Percentiles rank a stretch among this genome's conserved stretches.
Conservation (phyloP, 2,329 filamentous ascomycete species). For the Rutstroemia sp. region DNA sequence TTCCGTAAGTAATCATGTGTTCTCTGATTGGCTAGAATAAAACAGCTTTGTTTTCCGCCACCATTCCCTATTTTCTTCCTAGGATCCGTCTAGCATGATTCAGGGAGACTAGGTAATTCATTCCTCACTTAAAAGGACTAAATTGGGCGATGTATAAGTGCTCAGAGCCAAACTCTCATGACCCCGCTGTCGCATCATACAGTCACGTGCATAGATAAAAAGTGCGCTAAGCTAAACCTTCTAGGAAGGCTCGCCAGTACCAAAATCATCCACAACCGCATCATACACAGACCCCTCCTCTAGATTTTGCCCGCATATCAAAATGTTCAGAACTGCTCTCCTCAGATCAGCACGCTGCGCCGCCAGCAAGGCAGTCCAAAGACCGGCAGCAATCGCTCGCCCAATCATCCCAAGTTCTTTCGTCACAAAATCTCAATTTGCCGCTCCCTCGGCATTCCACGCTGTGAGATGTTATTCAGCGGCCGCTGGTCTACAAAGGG, state of each 20-base stretch:
- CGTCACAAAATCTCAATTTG: slow-evolving; percentile 55
- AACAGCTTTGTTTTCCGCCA: slow-evolving; percentile 3
- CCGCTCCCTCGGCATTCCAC: slow-evolving; percentile 59
- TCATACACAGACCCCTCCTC: slow-evolving; percentile 8
- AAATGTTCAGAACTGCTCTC: slow-evolving; percentile 85
- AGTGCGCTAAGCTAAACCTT: slow-evolving; percentile 14
- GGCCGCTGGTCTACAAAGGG: slow-evolving; percentile 66
- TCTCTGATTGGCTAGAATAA: slow-evolving; percentile 3
- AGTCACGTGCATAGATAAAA: slow-evolving; percentile 1
- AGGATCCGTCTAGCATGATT: neutral
- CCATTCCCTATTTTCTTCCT: neutral
- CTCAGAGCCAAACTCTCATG: neutral
- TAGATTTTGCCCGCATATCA: slow-evolving; percentile 30
- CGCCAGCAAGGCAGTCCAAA: slow-evolving; percentile 43
- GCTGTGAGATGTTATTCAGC: slow-evolving; percentile 82
- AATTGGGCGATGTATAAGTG: neutral
- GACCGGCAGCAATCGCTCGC: slow-evolving; percentile 48
- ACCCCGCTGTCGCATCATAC: neutral
- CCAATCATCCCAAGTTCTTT: slow-evolving; percentile 51
- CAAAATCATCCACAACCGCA: slow-evolving; percentile 3
- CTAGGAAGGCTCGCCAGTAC: slow-evolving; percentile 2
- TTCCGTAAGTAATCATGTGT: slow-evolving; percentile 1
- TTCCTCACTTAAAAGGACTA: neutral
- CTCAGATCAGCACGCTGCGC: slow-evolving; percentile 62
- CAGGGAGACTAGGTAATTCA: neutral